phyloP scores from a whole-genome alignment of 2,329 filamentous ascomycete genomes.

The Claviceps maximensis region DNA sequence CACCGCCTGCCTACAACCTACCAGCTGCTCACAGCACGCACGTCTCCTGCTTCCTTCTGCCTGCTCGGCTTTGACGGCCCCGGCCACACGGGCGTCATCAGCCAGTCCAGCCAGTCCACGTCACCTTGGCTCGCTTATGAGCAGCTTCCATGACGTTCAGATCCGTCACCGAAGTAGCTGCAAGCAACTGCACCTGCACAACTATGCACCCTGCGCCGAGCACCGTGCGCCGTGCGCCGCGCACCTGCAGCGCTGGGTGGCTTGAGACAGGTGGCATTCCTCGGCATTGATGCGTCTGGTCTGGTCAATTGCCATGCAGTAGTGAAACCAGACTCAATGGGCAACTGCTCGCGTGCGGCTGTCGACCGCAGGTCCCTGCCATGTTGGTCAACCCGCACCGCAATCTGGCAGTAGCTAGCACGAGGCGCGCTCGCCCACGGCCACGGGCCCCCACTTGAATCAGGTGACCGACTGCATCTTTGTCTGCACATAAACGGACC shows the following conservation, averaged over 20 bases:
- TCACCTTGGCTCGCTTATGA: neutral
- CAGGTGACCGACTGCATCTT: too few relatives aligned
- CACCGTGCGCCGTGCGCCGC: too few relatives aligned
- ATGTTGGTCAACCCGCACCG: neutral
- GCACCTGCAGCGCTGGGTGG: too few relatives aligned
- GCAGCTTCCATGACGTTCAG: neutral
- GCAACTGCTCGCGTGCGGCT: slow-evolving; percentile 9
- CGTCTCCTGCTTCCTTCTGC: neutral
- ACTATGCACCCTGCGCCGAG: too few relatives aligned
- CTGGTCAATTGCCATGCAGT: neutral
- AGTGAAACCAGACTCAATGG: neutral
- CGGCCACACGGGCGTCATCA: neutral
- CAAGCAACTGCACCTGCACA: neutral
- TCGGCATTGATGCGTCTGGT: neutral
- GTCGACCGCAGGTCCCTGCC: too few relatives aligned
- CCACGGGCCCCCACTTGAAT: too few relatives aligned
- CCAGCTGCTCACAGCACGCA: neutral
- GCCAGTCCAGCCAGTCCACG: neutral
- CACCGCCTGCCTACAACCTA: too few relatives aligned
- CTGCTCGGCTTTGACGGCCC: slow-evolving; percentile 2
- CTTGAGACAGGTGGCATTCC: neutral
- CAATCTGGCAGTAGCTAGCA: neutral
- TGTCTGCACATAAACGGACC: too few relatives aligned
- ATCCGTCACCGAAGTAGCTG: neutral
- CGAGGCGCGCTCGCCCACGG: too few relatives aligned